Conservation (phyloP, 179 eudicot genomes). For the Heliamphora pulchella region DNA sequence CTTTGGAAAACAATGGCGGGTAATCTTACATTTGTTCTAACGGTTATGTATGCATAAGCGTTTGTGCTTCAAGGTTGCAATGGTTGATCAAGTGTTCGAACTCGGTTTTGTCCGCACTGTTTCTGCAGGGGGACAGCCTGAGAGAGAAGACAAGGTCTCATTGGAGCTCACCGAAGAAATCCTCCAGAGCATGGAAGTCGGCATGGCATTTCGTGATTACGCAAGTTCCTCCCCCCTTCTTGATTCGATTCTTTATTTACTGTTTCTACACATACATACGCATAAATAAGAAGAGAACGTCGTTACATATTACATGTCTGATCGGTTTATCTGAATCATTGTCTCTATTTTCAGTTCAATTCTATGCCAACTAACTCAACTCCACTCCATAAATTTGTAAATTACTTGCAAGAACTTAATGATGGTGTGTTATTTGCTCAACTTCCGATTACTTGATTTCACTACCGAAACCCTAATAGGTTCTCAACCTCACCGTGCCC, state of each 20-base stretch:
- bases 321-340: no score
- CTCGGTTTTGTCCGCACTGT: neutral
- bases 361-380: no score
- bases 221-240: slow-evolving; percentile 25
- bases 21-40: neutral
- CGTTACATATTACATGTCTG: no score
- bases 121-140: slow-evolving; percentile 31
- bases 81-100: neutral
- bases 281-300: neutral
- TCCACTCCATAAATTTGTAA: no score
- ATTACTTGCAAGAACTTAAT: no score
- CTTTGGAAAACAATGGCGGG: slow-evolving; percentile 2
- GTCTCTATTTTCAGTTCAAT: no score
- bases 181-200: slow-evolving; percentile 97
- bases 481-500: no score
- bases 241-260: neutral
- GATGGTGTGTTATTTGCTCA: no score
- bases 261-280: neutral
- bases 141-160: slow-evolving; percentile 72
- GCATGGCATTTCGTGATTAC: slow-evolving; percentile 95
- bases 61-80: neutral
- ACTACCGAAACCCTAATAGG: no score
- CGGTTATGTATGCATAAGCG: neutral
- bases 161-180: slow-evolving; percentile 82
- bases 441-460: no score